Percentiles rank a stretch among this genome's conserved stretches.
Conservation (phyloP, 2,329 filamentous ascomycete species). For the Colletotrichum sp. region DNA sequence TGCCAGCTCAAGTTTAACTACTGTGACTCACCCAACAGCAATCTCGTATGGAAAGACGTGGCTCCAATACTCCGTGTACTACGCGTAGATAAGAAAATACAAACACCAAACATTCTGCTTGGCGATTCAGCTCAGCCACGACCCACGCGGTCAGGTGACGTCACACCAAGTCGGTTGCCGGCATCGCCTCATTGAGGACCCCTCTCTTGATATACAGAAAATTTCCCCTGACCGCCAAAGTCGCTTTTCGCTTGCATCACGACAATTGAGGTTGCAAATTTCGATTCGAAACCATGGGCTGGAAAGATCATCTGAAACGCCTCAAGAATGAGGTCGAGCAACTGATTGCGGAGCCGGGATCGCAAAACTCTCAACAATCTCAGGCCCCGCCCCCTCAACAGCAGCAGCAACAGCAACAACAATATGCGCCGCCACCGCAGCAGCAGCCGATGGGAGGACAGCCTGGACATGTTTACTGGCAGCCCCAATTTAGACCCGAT, state of each 20-base stretch:
- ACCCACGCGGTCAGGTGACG: background rate
- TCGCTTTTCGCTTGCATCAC: background rate
- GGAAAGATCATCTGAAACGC: conserved; percentile 42
- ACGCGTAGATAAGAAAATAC: background rate
- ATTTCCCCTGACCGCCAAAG: background rate
- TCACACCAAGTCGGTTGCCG: background rate
- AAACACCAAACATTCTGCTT: background rate
- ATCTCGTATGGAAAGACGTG: background rate
- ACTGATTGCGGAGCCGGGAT: conserved; percentile 32
- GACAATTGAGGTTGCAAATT: background rate
- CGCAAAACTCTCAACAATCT: conserved; percentile 21
- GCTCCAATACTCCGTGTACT: background rate
- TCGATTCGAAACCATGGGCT: conserved; percentile 17
- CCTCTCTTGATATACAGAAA: background rate
- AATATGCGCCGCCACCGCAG: conserved; percentile 21
- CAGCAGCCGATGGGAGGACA: background rate
- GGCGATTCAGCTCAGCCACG: background rate
- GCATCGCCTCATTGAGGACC: background rate
- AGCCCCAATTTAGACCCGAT: conserved; percentile 51
- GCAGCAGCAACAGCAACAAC: conserved; percentile 19
- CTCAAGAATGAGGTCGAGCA: conserved; percentile 43
- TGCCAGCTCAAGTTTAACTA: background rate
- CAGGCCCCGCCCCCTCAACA: conserved; percentile 26
- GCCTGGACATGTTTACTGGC: conserved; percentile 50
- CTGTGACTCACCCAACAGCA: background rate